Evolutionary conservation across 768 basidiomycete genomes (phyloP).

Genomic region (Zangia roseola): DNA sequence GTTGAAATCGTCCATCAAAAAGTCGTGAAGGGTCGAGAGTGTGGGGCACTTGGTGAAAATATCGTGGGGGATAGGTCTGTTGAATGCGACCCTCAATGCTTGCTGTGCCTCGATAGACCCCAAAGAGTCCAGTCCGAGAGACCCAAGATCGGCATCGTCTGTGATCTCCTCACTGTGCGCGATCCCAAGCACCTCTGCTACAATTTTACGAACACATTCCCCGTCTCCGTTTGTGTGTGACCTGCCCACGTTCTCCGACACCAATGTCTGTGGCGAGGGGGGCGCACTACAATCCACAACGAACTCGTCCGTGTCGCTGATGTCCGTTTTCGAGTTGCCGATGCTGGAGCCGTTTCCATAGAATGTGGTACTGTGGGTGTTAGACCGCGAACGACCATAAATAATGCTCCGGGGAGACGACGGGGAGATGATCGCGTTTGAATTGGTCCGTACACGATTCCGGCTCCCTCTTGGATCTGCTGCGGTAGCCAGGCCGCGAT

Average conservation of each 20-base stretch:
- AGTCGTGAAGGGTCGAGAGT: constrained; percentile 21
- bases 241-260: constrained; percentile 28
- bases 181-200: constrained; percentile 46
- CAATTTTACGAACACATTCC: constrained; percentile 35
- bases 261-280: constrained; percentile 41
- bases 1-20: constrained; percentile 7
- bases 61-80: constrained; percentile 42
- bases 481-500: constrained; percentile 41
- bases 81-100: constrained; percentile 41
- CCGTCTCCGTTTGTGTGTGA: not conserved
- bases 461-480: constrained; percentile 13
- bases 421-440: constrained; percentile 27
- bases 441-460: constrained; percentile 24
- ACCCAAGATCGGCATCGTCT: constrained; percentile 46
- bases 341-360: not conserved
- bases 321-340: constrained; percentile 7
- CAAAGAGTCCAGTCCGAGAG: constrained; percentile 63
- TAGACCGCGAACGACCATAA: constrained; percentile 28
- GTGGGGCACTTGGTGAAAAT: constrained; percentile 44
- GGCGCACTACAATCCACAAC: constrained; percentile 15
- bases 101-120: constrained; percentile 61
- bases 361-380: constrained; percentile 18
- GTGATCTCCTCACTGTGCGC: constrained; percentile 33
- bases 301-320: constrained; percentile 4
- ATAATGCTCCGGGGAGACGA: constrained; percentile 29